These are phyloP conservation scores for Suillus cothurnatus DNA, from an alignment of 768 basidiomycete genomes.

Conservation along the genomic window DNA sequence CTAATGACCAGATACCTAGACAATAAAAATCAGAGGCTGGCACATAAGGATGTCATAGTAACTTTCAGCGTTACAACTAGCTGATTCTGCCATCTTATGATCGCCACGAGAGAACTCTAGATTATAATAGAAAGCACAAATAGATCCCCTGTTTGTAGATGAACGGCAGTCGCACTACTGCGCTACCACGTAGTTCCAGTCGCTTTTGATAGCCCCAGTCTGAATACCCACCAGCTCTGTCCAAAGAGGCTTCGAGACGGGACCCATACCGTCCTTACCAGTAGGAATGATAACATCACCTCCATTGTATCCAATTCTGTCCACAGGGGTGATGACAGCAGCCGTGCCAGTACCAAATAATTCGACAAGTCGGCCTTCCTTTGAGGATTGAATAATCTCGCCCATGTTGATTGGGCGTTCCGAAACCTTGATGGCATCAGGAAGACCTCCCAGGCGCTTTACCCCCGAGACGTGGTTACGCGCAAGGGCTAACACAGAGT, in stretches of 20 bases:
- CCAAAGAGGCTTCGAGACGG: conserved; percentile 52
- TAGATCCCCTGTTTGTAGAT: conserved; percentile 1
- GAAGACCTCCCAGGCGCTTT: conserved; percentile 49
- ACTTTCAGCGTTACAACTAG: not conserved
- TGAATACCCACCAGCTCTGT: conserved; percentile 63
- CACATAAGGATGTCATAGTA: not conserved
- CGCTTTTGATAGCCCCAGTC: conserved; percentile 72
- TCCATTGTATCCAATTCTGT: conserved; percentile 60
- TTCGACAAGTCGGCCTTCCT: conserved; percentile 47
- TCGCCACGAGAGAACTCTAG: not conserved
- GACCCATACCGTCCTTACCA: conserved; percentile 75
- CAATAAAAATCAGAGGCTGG: not conserved
- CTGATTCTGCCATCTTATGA: not conserved
- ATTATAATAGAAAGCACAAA: not conserved
- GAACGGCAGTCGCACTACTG: conserved; percentile 18
- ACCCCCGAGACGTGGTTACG: conserved; percentile 56
- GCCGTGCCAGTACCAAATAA: conserved; percentile 54
- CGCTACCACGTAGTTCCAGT: conserved; percentile 70
- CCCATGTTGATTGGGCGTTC: conserved; percentile 78
- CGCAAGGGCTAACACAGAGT: conserved; percentile 50
- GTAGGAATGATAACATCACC: conserved; percentile 57
- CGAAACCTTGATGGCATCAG: conserved; percentile 56
- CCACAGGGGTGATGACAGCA: conserved; percentile 55
- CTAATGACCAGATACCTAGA: not conserved
- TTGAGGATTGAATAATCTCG: conserved; percentile 59